These are phyloP conservation scores for Ophiocordyceps camponoti-floridani DNA, from an alignment of 2,329 filamentous ascomycete species.

Conservation along the genomic window DNA sequence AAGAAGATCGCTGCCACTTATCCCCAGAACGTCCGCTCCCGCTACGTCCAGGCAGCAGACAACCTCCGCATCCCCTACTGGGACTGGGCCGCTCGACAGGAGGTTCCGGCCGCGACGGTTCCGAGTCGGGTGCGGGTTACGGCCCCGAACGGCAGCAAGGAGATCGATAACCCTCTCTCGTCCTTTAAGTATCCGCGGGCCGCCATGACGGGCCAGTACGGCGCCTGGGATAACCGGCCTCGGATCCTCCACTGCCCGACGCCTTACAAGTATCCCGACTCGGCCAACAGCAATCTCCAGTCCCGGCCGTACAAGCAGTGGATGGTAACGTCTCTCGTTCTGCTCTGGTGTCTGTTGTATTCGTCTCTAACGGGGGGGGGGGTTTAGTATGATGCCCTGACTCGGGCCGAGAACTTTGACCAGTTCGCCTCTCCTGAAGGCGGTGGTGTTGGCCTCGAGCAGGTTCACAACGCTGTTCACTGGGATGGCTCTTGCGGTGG, in stretches of 20 bases:
- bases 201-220: conserved; percentile 19
- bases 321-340: conserved; percentile 14
- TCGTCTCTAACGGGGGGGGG: background rate
- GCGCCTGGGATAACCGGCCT: conserved; percentile 12
- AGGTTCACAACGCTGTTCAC: conserved; percentile 23
- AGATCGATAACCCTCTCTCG: conserved; percentile 32
- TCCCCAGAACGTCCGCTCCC: conserved; percentile 11
- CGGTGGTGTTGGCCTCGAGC: conserved; percentile 22
- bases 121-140: conserved; percentile 18
- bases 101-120: conserved; percentile 23
- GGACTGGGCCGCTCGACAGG: conserved; percentile 30
- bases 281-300: conserved; percentile 17
- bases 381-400: conserved; percentile 21
- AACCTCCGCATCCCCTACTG: conserved; percentile 31
- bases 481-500: conserved; percentile 21
- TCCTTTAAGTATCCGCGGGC: conserved; percentile 28
- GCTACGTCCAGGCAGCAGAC: conserved; percentile 26
- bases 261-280: conserved; percentile 18
- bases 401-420: conserved; percentile 15
- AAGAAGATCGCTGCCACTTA: conserved; percentile 27
- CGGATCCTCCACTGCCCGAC: conserved; percentile 22
- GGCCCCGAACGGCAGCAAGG: conserved; percentile 18
- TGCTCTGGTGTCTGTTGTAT: background rate
- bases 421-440: conserved; percentile 16
- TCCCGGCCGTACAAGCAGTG: conserved; percentile 18